phyloP scores from a whole-genome alignment of 2,329 filamentous ascomycete species.

The Amylocarpus encephaloides region DNA sequence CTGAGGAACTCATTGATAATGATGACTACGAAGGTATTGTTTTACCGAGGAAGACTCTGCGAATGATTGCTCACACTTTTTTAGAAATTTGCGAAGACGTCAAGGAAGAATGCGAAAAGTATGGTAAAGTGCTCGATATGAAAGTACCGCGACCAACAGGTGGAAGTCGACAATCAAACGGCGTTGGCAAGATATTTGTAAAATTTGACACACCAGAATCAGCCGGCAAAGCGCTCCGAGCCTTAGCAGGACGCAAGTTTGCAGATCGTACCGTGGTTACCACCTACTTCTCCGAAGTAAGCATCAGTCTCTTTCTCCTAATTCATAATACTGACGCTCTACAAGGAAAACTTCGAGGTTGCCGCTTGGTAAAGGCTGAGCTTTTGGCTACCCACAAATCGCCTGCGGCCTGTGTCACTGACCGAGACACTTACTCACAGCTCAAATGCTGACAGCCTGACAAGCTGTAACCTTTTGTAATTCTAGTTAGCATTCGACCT shows the following conservation, averaged over 20 bases:
- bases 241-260: constrained; percentile 93
- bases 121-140: constrained; percentile 74
- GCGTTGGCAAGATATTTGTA: constrained; percentile 96
- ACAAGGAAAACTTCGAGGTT: constrained; percentile 80
- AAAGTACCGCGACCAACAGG: constrained; percentile 87
- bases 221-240: constrained; percentile 76
- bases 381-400: neutral
- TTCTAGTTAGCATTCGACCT: constrained; percentile 6
- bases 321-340: constrained; percentile 28
- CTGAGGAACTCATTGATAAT: constrained; percentile 86
- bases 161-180: constrained; percentile 74
- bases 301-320: constrained; percentile 14
- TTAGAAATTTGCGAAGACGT: constrained; percentile 96
- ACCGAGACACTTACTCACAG: neutral
- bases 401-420: neutral
- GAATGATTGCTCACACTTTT: constrained; percentile 32
- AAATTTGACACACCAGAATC: constrained; percentile 78
- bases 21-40: constrained; percentile 86
- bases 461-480: constrained; percentile 6
- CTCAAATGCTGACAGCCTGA: neutral
- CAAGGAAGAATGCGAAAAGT: constrained; percentile 87
- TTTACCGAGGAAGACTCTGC: constrained; percentile 3
- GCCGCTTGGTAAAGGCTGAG: constrained; percentile 29
- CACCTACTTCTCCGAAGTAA: constrained; percentile 90
- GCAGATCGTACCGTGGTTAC: constrained; percentile 93